Base-by-base conservation (phyloP, 2,329 filamentous ascomycete species). In the Ascochyta lentis region DNA sequence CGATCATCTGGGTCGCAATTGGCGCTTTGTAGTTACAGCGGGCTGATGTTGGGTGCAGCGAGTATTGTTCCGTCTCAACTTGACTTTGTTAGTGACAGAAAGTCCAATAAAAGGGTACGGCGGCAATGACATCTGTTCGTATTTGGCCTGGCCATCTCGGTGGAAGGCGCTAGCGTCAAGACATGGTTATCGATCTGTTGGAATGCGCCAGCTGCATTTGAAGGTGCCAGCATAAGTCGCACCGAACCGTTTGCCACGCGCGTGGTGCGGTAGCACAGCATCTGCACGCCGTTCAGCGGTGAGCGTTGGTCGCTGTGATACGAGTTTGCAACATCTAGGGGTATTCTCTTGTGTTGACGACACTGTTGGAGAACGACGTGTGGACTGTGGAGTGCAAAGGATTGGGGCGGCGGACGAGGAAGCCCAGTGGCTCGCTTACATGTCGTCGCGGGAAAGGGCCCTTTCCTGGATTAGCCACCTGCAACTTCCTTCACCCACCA, bases 121-220 rank as follows among this genome's bases (percentile, higher is more conserved):
- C 29, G 52, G 40, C 40, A 55, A 44, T 22, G n/a, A 23, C 10
- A 15, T 40, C 13, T 41, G 16, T 16, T 42, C 41, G 6, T 34
- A 40, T 46, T 23, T 41, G 26, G 15, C 23, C 38, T 50, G 42
- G n/a, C 31, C 24, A 41, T 43, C 42, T 47, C 48, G 53, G 47
- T 24, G 42, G 42, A 51, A 48, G 41, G 53, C 53, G 53, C 53
- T 47, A 56, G 47, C 43, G 43, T 47, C 35, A 35, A 45, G 24
- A 46, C 10, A 43, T 24, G 39, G 12, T 16, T 42, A 31, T 41
- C 15, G 15, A 19, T 37, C 40, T 35, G 26, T 19, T 24, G 19
- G 19, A 19, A 3, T 19, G 8, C 15, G 3, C 15, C 15, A 19
- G 45, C 42, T 22, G 22, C 15, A 16, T 47, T 24, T 23, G n/a